Base-by-base conservation (phyloP, 1,284 basidiomycete genomes). In the Hortiboletus rubellus region DNA sequence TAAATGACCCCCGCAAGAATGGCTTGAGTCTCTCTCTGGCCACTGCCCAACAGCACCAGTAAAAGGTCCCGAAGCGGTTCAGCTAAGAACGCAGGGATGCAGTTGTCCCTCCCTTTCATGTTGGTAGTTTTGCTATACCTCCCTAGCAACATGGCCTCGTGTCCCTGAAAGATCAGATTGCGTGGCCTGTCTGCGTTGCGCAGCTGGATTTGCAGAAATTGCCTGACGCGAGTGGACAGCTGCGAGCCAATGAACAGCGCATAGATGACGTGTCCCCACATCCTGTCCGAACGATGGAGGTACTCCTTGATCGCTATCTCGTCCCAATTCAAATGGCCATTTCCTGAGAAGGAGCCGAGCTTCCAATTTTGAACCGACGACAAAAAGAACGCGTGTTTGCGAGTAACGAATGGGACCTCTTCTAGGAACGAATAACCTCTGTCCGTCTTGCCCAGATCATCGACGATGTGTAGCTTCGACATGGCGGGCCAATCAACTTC, bases 381-480 rank as follows among this genome's bases (percentile, higher is more conserved):
- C 2, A 57, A 5, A 22, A 61, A 47, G 45, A 51, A 57, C 0
- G 7, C 8, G 1, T 57, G 3, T 5, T 15, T 12, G 3, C 2
- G 12, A 1, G 10, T 14, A 2, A 1, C 0, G 22, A 60, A 61
- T 0, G 58, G 44, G 1, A 22, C 4, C 9, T 60, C 58, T 5
- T 60, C 58, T 0, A 61, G 22, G 30, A 60, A 60, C 3, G 22
- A 60, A n/a, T 60, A 60, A 0, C 59, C 59, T 1, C 58, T 7
- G 8, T 8, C 7, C 1, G 1, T 10, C 1, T 59, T 57, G 17
- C 27, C 17, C 11, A 59, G 31, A 4, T 60, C 33, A 1, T 59
- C 59, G 1, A 43, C 5, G 3, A 59, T 11, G 2, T 37, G 33
- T 2, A 3, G 15, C 27, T 46, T 9, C 0, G 55, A 37, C 42